Base-by-base conservation (phyloP, 129 eudicot species). In the Lactuca sativa region DNA sequence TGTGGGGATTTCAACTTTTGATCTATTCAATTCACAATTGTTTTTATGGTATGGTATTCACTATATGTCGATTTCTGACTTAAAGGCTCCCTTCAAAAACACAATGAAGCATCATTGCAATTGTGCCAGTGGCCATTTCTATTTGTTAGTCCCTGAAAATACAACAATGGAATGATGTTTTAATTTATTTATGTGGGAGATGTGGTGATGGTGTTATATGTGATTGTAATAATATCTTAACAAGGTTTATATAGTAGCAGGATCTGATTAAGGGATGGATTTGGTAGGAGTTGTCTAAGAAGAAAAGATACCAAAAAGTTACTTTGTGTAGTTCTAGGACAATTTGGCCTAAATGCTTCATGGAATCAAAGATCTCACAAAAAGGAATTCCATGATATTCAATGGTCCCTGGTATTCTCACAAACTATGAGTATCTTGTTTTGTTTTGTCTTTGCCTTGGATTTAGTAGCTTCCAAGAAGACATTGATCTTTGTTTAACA, bases 21-120 rank as follows among this genome's bases (percentile, higher is more conserved):
- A 25, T 49, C 48, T 67, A 75, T 82, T 81, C 62, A 82, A 64
- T 31, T 69, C 76, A 47, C 81, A 82, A 8, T 47, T 62, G 68
- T 78, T 75, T 18, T 51, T 59, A 62, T 74, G 86, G 72, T 77
- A 82, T 7, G 87, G 83, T 58, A 81, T 70, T 3, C 72, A 64
- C 44, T 82, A 69, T 58, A 69, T 74, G 15, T 74, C 67, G 14
- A 12, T 32, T 64, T 74, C 74, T 0, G 52, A 40, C 66, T 37
- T 76, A 82, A 18, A 77, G 56, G 71, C 74, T 77, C 49, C 55
- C 51, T 14, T 54, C 17, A 13, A 56, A 69, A 12, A 65, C 74
- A 30, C 59, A 41, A 34, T 41, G 67, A 9, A 76, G 8, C 59
- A 54, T 61, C 75, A 53, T 48, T 55, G 12, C 61, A 21, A 60